phyloP scores from a whole-genome alignment of 306 rosid genomes.

The Geum urbanum region DNA sequence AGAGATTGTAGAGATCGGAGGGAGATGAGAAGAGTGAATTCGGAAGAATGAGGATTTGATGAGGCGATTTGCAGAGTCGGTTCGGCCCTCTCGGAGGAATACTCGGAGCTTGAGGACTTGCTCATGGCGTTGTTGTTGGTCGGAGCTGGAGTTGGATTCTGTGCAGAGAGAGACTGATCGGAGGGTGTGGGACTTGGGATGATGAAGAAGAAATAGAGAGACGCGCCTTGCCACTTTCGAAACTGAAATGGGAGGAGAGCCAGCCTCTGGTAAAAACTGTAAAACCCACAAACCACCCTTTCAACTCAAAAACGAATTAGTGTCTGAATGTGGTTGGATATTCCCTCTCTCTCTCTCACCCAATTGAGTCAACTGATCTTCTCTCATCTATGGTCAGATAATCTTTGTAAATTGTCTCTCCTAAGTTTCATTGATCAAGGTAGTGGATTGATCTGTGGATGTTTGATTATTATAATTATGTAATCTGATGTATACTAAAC shows the following conservation, averaged over 20 bases:
- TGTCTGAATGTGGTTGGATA: too few relatives aligned
- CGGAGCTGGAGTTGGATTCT: slow-evolving; percentile 4
- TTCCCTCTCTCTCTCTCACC: too few relatives aligned
- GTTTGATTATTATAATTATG: too few relatives aligned
- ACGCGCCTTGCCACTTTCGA: slow-evolving; percentile 33
- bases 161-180: slow-evolving; percentile 34
- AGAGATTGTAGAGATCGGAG: slow-evolving; percentile 35
- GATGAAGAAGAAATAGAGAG: slow-evolving; percentile 24
- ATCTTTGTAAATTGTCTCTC: too few relatives aligned
- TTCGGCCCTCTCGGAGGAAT: slow-evolving; percentile 43
- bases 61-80: slow-evolving; percentile 34
- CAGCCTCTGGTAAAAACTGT: too few relatives aligned
- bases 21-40: slow-evolving; percentile 46
- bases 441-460: too few relatives aligned
- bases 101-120: slow-evolving; percentile 41
- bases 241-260: not conserved
- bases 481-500: too few relatives aligned
- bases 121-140: slow-evolving; percentile 33
- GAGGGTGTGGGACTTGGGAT: slow-evolving; percentile 27
- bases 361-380: too few relatives aligned
- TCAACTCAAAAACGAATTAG: not conserved
- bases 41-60: slow-evolving; percentile 49
- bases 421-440: too few relatives aligned
- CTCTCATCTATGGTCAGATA: too few relatives aligned
- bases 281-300: slow-evolving; percentile 4